Conservation (phyloP, 1,284 basidiomycete genomes). For the Phenoliferia sp. region DNA sequence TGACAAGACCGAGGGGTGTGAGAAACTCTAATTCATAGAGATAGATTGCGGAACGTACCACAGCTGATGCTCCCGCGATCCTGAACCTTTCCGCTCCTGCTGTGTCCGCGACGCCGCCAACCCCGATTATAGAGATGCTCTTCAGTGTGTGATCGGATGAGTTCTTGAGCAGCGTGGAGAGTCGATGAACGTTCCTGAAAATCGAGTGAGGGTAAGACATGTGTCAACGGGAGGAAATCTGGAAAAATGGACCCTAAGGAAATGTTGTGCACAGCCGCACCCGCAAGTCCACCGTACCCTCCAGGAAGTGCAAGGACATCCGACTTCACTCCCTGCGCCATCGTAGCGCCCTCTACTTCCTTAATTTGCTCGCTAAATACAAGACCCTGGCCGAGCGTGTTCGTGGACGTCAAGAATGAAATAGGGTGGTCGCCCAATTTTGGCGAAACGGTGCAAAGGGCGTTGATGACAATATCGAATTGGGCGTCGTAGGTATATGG, state of each 20-base stretch:
- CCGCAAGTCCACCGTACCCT: slow-evolving; percentile 63
- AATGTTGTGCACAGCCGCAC: slow-evolving; percentile 61
- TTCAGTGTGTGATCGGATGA: slow-evolving; percentile 43
- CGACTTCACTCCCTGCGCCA: slow-evolving; percentile 2
- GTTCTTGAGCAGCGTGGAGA: slow-evolving; percentile 52
- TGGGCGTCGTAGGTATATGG: slow-evolving; percentile 65
- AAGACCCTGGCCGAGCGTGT: slow-evolving; percentile 66
- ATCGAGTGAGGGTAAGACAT: neutral
- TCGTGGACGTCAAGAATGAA: slow-evolving; percentile 66
- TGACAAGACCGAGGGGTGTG: neutral
- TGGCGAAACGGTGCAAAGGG: slow-evolving; percentile 39
- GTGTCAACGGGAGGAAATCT: too few species aligned
- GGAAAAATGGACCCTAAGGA: slow-evolving; percentile 53
- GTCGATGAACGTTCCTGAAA: slow-evolving; percentile 46
- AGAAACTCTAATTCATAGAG: too few species aligned
- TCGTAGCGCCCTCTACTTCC: slow-evolving; percentile 6
- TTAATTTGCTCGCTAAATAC: slow-evolving; percentile 55
- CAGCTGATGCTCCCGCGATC: slow-evolving; percentile 61
- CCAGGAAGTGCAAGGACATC: slow-evolving; percentile 56
- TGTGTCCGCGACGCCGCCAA: slow-evolving; percentile 65
- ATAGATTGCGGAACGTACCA: slow-evolving; percentile 40
- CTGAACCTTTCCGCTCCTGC: slow-evolving; percentile 60
- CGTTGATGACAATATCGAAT: slow-evolving; percentile 54
- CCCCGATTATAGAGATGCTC: slow-evolving; percentile 60
- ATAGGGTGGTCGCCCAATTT: slow-evolving; percentile 47